phyloP scores from a whole-genome alignment of 1,139 yeast genomes.

The Nakaseomyces nivariensis region DNA sequence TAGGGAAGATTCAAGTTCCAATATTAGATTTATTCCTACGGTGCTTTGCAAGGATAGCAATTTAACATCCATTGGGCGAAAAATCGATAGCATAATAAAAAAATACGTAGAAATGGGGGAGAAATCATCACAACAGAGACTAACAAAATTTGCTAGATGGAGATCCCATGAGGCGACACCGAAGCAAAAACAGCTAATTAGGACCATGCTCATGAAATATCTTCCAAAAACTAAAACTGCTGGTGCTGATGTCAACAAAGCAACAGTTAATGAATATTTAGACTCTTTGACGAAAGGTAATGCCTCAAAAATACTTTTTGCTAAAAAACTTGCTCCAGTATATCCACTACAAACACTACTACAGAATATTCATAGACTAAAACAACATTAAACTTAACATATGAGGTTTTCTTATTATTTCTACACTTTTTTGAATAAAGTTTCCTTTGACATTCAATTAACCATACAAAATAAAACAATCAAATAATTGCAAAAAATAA shows the following conservation, averaged over 20 bases:
- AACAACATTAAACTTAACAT: constrained; percentile 3
- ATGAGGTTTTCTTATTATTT: neutral
- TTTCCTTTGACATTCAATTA: neutral
- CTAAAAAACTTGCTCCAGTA: constrained; percentile 26
- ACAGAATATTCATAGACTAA: constrained; percentile 7
- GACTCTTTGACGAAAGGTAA: constrained; percentile 27
- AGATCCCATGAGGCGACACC: constrained; percentile 22
- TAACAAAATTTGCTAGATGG: constrained; percentile 29
- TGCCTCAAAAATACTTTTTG: constrained; percentile 42
- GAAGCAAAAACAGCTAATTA: constrained; percentile 23
- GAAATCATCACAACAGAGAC: constrained; percentile 9
- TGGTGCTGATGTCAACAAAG: constrained; percentile 5
- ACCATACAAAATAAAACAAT: neutral
- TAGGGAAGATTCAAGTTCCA: constrained; percentile 9
- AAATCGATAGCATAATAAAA: constrained; percentile 15
- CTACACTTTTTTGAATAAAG: too few relatives aligned
- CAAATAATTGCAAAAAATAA: too few relatives aligned
- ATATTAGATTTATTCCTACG: constrained; percentile 12
- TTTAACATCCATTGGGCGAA: constrained; percentile 15
- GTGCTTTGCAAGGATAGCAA: constrained; percentile 16
- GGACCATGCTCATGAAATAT: constrained; percentile 13
- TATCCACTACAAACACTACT: constrained; percentile 21
- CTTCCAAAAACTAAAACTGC: constrained; percentile 6
- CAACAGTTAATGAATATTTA: constrained; percentile 23
- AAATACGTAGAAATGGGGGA: constrained; percentile 6